These are phyloP conservation scores for Daldinia concentrica DNA, from an alignment of 495 filamentous ascomycete species.

Conservation along the genomic window DNA sequence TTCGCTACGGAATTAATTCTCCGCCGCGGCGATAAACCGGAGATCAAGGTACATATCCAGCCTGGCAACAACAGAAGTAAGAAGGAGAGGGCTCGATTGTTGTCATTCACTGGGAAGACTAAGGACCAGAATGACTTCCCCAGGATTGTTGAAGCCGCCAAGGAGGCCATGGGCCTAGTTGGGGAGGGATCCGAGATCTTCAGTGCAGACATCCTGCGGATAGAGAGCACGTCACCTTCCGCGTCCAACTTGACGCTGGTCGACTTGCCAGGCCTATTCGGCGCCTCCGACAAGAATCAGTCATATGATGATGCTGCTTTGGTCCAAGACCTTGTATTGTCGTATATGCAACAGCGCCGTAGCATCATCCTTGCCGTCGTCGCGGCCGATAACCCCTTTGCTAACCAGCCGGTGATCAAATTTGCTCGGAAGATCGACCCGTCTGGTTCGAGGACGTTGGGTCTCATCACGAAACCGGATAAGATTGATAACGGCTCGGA, in stretches of 20 bases:
- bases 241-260: constrained; percentile 64
- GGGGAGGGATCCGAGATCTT: constrained; percentile 47
- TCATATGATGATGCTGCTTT: constrained; percentile 52
- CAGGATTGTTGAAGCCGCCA: constrained; percentile 57
- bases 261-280: constrained; percentile 64
- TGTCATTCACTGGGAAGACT: constrained; percentile 48
- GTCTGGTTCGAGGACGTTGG: constrained; percentile 54
- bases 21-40: constrained; percentile 48
- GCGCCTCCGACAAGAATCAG: constrained; percentile 55
- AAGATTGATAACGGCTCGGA: constrained; percentile 52
- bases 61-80: constrained; percentile 47
- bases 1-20: constrained; percentile 69
- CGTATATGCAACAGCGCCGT: constrained; percentile 57
- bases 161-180: constrained; percentile 50
- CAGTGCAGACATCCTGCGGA: constrained; percentile 56
- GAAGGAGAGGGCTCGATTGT: constrained; percentile 43
- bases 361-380: constrained; percentile 64
- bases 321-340: constrained; percentile 55
- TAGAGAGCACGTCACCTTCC: constrained; percentile 62
- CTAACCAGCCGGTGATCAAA: constrained; percentile 59
- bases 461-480: constrained; percentile 65
- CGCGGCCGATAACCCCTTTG: constrained; percentile 59
- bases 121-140: constrained; percentile 48
- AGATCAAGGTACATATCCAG: constrained; percentile 52
- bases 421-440: constrained; percentile 54